phyloP scores from a whole-genome alignment of 2,329 filamentous ascomycete species.

The Aspergillus quadrilineatus region DNA sequence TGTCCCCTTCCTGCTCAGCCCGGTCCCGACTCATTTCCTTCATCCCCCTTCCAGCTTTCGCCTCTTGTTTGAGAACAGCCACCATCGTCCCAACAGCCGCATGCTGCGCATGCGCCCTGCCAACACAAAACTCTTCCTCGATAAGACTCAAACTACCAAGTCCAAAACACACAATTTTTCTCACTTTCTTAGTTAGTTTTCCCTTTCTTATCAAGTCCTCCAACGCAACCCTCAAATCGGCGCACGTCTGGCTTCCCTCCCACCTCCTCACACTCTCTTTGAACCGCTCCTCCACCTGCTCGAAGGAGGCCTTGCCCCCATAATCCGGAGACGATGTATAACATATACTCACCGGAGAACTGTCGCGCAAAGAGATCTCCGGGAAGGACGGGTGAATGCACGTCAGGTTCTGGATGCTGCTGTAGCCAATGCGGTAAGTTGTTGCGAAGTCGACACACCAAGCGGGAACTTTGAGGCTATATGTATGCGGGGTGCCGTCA shows the following conservation, averaged over 20 bases:
- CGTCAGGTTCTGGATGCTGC: conserved; percentile 21
- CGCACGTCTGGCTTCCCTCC: conserved; percentile 21
- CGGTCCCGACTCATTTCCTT: background rate
- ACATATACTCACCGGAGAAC: conserved; percentile 19
- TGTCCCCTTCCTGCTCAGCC: background rate
- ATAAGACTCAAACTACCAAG: conserved; percentile 21
- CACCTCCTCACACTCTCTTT: conserved; percentile 16
- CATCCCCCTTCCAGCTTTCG: background rate
- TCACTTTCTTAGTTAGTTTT: conserved; percentile 11
- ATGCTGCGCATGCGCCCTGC: conserved; percentile 24
- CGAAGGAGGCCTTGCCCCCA: background rate
- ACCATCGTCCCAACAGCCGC: conserved; percentile 25
- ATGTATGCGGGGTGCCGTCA: conserved; percentile 16
- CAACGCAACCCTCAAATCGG: conserved; percentile 4
- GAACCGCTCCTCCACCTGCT: conserved; percentile 16
- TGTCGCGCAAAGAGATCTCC: conserved; percentile 13
- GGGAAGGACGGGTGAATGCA: conserved; percentile 16
- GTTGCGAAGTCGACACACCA: conserved; percentile 21
- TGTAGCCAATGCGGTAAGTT: conserved; percentile 23
- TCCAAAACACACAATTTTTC: conserved; percentile 27
- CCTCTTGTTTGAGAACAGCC: conserved; percentile 6
- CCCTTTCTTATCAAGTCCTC: background rate
- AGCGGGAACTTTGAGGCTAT: conserved; percentile 19
- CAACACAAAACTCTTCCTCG: conserved; percentile 4
- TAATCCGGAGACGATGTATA: conserved; percentile 13